Evolutionary conservation across 176 grass and related monocot species (phyloP).

Genomic region (Triticum timopheevii): DNA sequence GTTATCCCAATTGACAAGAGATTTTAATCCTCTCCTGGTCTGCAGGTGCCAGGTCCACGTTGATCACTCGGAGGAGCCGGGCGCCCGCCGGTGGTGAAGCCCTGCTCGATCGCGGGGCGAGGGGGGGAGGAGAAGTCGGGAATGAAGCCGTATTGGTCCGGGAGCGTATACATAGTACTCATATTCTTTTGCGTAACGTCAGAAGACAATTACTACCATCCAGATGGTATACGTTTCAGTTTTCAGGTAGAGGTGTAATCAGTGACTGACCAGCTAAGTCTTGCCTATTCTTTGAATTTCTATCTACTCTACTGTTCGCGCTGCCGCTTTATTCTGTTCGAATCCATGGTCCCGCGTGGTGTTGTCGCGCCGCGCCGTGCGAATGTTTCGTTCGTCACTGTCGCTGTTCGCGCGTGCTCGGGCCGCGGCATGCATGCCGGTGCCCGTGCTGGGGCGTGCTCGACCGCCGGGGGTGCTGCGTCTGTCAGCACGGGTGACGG

Average conservation of each 20-base stretch:
- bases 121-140: conserved; percentile 33
- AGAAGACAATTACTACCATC: neutral
- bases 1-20: neutral
- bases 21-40: neutral
- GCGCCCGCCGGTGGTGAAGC: neutral
- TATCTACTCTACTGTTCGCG: neutral
- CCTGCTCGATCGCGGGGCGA: neutral
- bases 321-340: neutral
- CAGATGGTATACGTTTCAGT: conserved; percentile 24
- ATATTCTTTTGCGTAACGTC: conserved; percentile 24
- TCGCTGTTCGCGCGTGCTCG: neutral
- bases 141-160: conserved; percentile 68
- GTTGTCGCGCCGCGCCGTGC: neutral
- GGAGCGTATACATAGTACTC: conserved; percentile 48
- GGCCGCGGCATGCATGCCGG: conserved; percentile 25
- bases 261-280: neutral
- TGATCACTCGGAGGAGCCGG: conserved; percentile 23
- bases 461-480: neutral
- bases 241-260: conserved; percentile 22
- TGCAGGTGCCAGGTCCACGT: conserved; percentile 22
- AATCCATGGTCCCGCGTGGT: neutral
- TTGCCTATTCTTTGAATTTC: conserved; percentile 22
- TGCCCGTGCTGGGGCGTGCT: neutral
- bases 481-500: neutral
- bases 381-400: neutral